phyloP scores from a whole-genome alignment of 2,329 filamentous ascomycete species.

The Ceratocystis eucalypticola region DNA sequence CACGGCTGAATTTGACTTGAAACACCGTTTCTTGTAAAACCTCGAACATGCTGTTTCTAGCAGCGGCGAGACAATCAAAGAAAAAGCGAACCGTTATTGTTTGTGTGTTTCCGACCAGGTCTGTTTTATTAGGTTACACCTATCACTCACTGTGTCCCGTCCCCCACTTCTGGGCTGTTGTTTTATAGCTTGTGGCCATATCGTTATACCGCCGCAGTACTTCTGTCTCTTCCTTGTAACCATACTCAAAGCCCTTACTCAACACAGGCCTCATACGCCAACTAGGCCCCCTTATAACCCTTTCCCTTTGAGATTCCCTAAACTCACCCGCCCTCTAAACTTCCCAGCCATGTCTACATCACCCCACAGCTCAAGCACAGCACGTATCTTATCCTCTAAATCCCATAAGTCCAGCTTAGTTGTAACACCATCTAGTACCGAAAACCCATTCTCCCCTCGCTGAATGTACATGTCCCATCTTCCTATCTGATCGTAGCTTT shows the following conservation, averaged over 20 bases:
- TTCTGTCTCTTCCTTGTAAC: neutral
- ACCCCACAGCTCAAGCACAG: neutral
- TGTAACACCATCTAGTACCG: neutral
- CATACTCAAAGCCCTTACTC: neutral
- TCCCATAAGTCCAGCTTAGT: neutral
- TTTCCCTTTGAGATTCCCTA: conserved; percentile 2
- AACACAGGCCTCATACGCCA: neutral
- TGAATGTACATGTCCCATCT: neutral
- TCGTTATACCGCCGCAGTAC: neutral
- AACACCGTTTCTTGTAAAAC: neutral
- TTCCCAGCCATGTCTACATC: neutral
- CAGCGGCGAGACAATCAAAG: neutral
- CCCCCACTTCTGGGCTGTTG: neutral
- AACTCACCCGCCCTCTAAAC: neutral
- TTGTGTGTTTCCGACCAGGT: neutral
- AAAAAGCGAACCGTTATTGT: neutral
- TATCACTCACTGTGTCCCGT: neutral
- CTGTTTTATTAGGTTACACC: conserved; percentile 4
- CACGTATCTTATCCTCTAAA: neutral
- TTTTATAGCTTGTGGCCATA: too few species aligned
- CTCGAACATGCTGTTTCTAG: neutral
- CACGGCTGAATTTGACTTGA: neutral
- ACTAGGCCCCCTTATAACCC: neutral
- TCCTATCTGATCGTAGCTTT: neutral
- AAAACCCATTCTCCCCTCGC: neutral